Base-by-base conservation (phyloP, 2,329 filamentous ascomycete genomes). In the Proliferodiscus dingleyae region DNA sequence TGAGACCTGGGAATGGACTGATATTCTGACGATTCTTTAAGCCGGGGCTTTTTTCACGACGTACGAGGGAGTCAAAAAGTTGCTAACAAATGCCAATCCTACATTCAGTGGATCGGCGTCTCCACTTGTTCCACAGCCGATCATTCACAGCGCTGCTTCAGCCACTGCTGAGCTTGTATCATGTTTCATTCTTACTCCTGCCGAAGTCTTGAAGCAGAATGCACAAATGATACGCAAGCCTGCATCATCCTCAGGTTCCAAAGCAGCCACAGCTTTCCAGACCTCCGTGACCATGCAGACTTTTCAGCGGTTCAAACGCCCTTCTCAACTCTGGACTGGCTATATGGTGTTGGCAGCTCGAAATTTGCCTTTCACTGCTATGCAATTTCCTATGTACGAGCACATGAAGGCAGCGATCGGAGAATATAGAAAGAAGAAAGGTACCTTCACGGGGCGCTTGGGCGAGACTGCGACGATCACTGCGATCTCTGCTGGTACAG, bases 161-260 rank as follows among this genome's bases (percentile, higher is more conserved):
- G 83, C 81, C 2, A 68, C 80, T 13, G 90, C 85, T 1, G 90
- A 96, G 66, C 77, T 89, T 55, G 86, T 89, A 3, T 90, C 88
- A 4, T 95, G 90, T 62, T 74, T 89, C 16, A 87, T 95, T 50
- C 77, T 95, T 28, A 91, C 89, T 0, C 90, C 89, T 0, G 88
- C 89, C 11, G 89, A 95, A 64, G 87, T 95, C 6, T 79, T 95
- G 52, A 95, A 96, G 69, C 89, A 95, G 63, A 95, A 95, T 65
- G 89, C 90, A 0, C 89, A 95, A 65, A 89, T 95, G 77, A 72
- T 93, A 1, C 71, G 71, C 18, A 59, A 51, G 8, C 61, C 58
- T 11, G 45, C 49, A 28, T 22, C 37, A 60, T 24, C 60, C 51
- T 13, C 53, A 30, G 29, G 28, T 29, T 45, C 58, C 59, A 45